Evolutionary conservation across 1,284 basidiomycete genomes (phyloP).

Genomic region (Puccinia horiana): DNA sequence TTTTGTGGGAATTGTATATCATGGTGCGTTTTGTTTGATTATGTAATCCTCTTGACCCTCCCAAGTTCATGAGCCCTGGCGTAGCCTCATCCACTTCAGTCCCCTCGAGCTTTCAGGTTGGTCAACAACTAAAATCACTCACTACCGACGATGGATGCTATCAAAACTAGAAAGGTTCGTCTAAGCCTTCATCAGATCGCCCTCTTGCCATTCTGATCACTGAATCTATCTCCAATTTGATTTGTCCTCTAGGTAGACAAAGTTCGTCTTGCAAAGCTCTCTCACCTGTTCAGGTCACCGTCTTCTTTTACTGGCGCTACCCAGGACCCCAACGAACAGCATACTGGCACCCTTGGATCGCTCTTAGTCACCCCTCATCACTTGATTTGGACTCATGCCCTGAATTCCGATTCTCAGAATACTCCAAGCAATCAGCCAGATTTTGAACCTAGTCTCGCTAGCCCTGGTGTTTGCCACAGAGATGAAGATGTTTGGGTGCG

Average conservation of each 20-base stretch:
- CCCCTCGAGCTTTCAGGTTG: too few species aligned
- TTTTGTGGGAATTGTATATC: too few species aligned
- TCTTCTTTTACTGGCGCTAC: not conserved
- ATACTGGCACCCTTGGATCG: slow-evolving; percentile 25
- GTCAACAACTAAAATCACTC: too few species aligned
- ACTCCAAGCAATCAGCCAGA: not conserved
- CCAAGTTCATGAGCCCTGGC: too few species aligned
- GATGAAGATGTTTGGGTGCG: slow-evolving; percentile 43
- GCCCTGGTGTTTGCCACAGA: not conserved
- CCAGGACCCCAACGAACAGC: not conserved
- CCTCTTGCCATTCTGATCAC: not conserved
- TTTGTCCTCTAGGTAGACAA: slow-evolving; percentile 15
- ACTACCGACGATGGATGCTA: slow-evolving; percentile 14
- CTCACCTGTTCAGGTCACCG: slow-evolving; percentile 14
- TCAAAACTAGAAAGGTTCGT: slow-evolving; percentile 14
- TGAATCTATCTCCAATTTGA: not conserved
- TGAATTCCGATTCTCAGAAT: not conserved
- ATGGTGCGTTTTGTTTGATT: too few species aligned
- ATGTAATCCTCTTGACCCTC: too few species aligned
- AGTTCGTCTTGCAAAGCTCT: slow-evolving; percentile 28
- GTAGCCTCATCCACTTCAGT: too few species aligned
- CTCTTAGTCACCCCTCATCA: slow-evolving; percentile 43
- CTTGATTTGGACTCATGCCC: slow-evolving; percentile 24
- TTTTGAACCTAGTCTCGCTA: not conserved
- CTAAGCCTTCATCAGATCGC: not conserved